Conservation (phyloP, 495 filamentous ascomycete species). For the Baudoinia panamericana region DNA sequence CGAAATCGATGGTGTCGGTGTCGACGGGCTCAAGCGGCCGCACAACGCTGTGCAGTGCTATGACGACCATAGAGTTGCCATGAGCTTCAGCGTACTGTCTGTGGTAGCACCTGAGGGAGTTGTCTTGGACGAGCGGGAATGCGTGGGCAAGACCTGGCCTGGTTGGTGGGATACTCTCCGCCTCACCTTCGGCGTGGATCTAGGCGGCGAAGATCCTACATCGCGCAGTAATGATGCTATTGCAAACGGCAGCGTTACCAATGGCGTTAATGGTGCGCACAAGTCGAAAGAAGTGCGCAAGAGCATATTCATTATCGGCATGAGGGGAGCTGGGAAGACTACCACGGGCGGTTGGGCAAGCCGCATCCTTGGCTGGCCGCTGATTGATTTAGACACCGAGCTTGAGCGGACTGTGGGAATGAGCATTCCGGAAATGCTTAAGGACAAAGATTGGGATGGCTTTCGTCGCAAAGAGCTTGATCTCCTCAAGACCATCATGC, state of each 20-base stretch:
- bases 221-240: not conserved
- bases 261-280: constrained; percentile 24
- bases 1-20: constrained; percentile 29
- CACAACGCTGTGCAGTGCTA: constrained; percentile 72
- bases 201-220: constrained; percentile 53
- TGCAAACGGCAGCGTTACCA: constrained; percentile 30
- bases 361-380: constrained; percentile 55
- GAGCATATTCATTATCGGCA: constrained; percentile 89
- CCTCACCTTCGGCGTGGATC: constrained; percentile 55
- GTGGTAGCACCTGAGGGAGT: constrained; percentile 60
- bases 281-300: constrained; percentile 33
- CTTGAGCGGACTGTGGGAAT: constrained; percentile 59
- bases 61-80: constrained; percentile 94
- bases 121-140: constrained; percentile 76
- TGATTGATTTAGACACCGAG: constrained; percentile 78
- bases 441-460: constrained; percentile 66
- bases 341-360: constrained; percentile 79
- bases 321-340: constrained; percentile 95
- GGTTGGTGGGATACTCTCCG: constrained; percentile 92
- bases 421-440: constrained; percentile 76
- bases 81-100: constrained; percentile 92
- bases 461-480: constrained; percentile 73
- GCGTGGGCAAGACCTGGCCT: constrained; percentile 97
- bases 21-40: constrained; percentile 31
- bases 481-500: constrained; percentile 57